Conservation (phyloP, 2,329 filamentous ascomycete genomes). For the Colletotrichum karsti region DNA sequence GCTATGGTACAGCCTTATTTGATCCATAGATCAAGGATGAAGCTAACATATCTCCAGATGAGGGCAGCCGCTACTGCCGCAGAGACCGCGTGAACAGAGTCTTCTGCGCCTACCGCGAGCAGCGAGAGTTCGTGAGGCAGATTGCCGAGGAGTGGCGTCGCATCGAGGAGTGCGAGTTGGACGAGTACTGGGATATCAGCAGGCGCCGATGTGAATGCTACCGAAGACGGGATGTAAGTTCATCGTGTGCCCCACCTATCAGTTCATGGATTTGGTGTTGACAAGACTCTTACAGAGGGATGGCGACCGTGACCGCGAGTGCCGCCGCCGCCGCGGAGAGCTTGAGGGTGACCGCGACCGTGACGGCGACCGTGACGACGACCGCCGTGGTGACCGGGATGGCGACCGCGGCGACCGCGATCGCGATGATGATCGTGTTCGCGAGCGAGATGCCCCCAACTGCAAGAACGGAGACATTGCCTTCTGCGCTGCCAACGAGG, state of each 20-base stretch:
- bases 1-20: not conserved
- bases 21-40: too few species aligned
- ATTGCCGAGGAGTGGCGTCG: slow-evolving; percentile 8
- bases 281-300: not conserved
- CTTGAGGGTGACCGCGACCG: not conserved
- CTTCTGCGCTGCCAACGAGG: slow-evolving; percentile 17
- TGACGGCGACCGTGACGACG: not conserved
- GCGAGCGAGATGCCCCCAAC: slow-evolving; percentile 6
- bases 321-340: not conserved
- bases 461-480: slow-evolving; percentile 17
- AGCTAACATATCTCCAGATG: not conserved
- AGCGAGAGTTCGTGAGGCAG: slow-evolving; percentile 10
- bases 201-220: slow-evolving; percentile 21
- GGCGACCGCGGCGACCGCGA: not conserved
- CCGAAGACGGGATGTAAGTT: slow-evolving; percentile 5
- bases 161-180: not conserved
- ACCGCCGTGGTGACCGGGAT: not conserved
- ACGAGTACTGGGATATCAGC: slow-evolving; percentile 14
- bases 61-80: slow-evolving; percentile 7
- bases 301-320: slow-evolving; percentile 2
- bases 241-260: not conserved
- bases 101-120: slow-evolving; percentile 24
- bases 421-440: not conserved
- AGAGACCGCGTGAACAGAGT: slow-evolving; percentile 13
- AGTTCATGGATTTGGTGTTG: not conserved